Conservation (phyloP, 1,284 basidiomycete genomes). For the Tetrapyrgos nigripes region DNA sequence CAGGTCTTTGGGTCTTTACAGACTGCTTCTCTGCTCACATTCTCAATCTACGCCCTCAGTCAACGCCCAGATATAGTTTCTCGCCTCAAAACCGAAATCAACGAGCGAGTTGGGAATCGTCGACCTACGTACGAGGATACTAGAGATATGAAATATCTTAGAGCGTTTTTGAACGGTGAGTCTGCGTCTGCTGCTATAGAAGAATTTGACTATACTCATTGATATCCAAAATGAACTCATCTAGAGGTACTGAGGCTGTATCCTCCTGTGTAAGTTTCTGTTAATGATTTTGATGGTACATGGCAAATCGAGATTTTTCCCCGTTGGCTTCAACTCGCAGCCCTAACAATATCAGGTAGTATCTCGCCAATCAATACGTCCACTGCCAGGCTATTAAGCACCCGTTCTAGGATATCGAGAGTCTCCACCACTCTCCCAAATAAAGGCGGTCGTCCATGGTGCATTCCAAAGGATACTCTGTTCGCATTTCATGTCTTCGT, state of each 20-base stretch:
- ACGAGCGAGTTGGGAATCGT: neutral
- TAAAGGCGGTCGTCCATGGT: conserved; percentile 29
- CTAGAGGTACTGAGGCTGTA: conserved; percentile 39
- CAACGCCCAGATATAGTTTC: neutral
- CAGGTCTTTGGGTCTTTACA: neutral
- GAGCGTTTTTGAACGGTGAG: conserved; percentile 41
- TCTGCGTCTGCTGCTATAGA: neutral
- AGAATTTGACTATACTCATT: neutral
- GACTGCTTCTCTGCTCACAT: neutral
- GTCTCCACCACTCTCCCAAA: conserved; percentile 31
- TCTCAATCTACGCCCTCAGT: neutral
- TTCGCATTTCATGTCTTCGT: neutral
- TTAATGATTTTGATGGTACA: neutral
- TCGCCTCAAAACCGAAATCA: neutral
- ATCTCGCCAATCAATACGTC: neutral
- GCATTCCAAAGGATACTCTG: conserved; percentile 29
- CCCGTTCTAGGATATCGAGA: conserved; percentile 31
- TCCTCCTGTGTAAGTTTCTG: conserved; percentile 32
- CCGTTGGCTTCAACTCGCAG: neutral
- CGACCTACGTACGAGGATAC: neutral
- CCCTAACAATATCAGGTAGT: conserved; percentile 38
- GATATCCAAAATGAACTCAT: neutral
- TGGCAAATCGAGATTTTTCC: too few relatives aligned
- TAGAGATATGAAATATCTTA: conserved; percentile 18
- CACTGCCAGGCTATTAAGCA: neutral